phyloP scores from a whole-genome alignment of 805 yeast species.

The Scheffersomyces lignosus region DNA sequence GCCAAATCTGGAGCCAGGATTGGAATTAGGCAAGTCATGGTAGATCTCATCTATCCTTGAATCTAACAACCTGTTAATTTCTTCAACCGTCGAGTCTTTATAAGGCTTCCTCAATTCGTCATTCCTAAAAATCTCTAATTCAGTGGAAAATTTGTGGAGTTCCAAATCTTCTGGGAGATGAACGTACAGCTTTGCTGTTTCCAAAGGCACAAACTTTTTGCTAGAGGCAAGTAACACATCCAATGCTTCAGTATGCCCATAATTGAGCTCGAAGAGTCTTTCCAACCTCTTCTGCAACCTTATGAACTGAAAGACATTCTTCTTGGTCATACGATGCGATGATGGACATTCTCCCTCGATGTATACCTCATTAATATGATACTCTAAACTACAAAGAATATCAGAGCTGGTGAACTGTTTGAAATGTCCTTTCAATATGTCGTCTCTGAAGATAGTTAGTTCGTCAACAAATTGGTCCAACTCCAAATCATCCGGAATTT shows the following conservation, averaged over 20 bases:
- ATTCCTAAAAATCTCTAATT: conserved; percentile 10
- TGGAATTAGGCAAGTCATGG: neutral
- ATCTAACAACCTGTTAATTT: conserved; percentile 9
- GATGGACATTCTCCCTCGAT: neutral
- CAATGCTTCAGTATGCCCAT: conserved; percentile 6
- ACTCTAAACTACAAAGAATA: neutral
- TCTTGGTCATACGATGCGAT: conserved; percentile 1
- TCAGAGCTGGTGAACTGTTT: neutral
- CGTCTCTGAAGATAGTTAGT: conserved; percentile 17
- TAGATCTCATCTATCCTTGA: conserved; percentile 9
- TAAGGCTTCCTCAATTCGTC: conserved; percentile 13
- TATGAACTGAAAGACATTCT: conserved; percentile 3
- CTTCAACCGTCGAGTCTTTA: conserved; percentile 5
- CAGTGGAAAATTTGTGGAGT: conserved; percentile 17
- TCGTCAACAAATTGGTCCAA: conserved; percentile 16
- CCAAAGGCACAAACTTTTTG: neutral
- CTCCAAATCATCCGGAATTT: conserved; percentile 20
- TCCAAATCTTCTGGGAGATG: conserved; percentile 22
- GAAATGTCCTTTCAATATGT: conserved; percentile 1
- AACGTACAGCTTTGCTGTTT: conserved; percentile 9
- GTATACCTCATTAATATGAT: neutral
- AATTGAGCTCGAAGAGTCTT: conserved; percentile 5
- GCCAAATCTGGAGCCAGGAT: neutral
- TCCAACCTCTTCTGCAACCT: conserved; percentile 3
- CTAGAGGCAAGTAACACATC: conserved; percentile 3